Conservation (phyloP, 306 rosid species). For the Aeschynomene evenia region DNA sequence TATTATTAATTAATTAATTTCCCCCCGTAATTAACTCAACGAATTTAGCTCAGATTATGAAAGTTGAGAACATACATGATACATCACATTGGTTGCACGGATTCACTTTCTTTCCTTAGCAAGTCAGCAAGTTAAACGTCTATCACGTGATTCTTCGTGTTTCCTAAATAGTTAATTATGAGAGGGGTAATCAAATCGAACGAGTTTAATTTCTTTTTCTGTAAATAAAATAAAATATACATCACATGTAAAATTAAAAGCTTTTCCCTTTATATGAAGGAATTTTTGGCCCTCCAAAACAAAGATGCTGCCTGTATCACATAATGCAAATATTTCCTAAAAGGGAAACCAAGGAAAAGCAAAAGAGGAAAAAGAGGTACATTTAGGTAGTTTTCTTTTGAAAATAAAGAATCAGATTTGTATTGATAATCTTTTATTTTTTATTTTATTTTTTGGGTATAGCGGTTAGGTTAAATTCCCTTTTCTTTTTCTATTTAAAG, state of each 20-base stretch:
- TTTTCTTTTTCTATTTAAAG: conserved; percentile 21
- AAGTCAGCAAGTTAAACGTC: conserved; percentile 30
- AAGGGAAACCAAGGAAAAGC: conserved; percentile 26
- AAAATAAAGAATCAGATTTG: conserved; percentile 27
- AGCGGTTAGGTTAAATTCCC: conserved; percentile 14
- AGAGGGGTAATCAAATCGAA: conserved; percentile 7
- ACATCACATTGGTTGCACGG: not conserved
- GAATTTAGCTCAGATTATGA: not conserved
- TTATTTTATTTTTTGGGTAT: not conserved
- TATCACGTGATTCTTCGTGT: conserved; percentile 37
- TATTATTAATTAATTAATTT: not conserved
- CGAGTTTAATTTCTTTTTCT: not conserved
- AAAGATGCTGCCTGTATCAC: conserved; percentile 27
- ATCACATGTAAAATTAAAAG: not conserved
- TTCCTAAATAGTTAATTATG: conserved; percentile 22
- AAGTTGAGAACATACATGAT: conserved; percentile 1
- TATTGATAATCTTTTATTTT: conserved; percentile 20
- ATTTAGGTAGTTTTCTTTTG: not conserved
- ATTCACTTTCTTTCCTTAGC: conserved; percentile 26
- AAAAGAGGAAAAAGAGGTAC: conserved; percentile 20
- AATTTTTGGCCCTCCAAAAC: not conserved
- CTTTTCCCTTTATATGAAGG: conserved; percentile 1
- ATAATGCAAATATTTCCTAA: conserved; percentile 24
- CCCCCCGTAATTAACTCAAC: not conserved
- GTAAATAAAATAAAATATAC: not conserved